A percentile compares a stretch with the other conserved stretches of the same genome.
Conservation (phyloP, 805 yeast genomes). For the Sugiyamaella boreocaroliniensis region DNA sequence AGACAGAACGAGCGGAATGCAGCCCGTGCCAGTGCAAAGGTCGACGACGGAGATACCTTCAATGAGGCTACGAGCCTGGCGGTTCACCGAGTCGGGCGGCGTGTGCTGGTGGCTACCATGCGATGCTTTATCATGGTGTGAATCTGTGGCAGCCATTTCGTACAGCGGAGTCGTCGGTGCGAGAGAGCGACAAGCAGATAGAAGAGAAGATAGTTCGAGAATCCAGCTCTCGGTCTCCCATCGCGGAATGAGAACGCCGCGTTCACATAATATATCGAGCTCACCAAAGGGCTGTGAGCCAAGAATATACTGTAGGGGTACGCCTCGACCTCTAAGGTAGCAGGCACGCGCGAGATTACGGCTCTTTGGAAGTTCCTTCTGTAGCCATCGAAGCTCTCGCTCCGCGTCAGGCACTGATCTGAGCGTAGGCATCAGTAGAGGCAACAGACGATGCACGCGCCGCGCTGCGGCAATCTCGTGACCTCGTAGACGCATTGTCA, state of each 20-base stretch:
- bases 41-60: constrained; percentile 43
- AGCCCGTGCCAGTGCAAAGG: constrained; percentile 85
- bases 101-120: neutral
- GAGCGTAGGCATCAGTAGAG: constrained; percentile 20
- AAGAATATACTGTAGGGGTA: constrained; percentile 79
- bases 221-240: constrained; percentile 97
- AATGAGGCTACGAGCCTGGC: neutral
- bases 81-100: neutral
- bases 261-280: constrained; percentile 51
- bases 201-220: constrained; percentile 32
- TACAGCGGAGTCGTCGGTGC: neutral
- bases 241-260: constrained; percentile 77
- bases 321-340: constrained; percentile 41
- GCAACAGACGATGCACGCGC: constrained; percentile 15
- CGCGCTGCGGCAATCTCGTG: constrained; percentile 11
- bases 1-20: constrained; percentile 57
- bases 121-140: neutral
- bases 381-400: constrained; percentile 61
- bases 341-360: constrained; percentile 48
- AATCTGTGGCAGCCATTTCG: neutral
- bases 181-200: constrained; percentile 4
- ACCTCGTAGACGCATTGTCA: neutral
- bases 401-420: constrained; percentile 35
- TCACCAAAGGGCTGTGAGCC: constrained; percentile 83
- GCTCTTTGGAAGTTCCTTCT: constrained; percentile 43